Percentiles rank a stretch among this genome's conserved stretches.
These are phyloP conservation scores for Acacia melanoxylon DNA, from an alignment of 306 rosid genomes.

Conservation along the genomic window DNA sequence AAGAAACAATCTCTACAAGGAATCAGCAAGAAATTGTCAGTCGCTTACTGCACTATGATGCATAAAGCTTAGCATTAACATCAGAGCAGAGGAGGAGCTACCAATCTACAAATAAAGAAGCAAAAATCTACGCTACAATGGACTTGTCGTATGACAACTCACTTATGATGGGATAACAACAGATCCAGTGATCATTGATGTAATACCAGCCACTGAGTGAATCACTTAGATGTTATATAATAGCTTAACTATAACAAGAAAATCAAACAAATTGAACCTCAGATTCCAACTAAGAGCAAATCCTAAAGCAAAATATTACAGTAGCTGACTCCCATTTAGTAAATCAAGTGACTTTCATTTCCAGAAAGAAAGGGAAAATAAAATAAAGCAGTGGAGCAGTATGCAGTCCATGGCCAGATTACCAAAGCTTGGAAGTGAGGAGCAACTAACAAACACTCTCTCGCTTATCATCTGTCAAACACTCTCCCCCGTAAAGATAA, in stretches of 20 bases:
- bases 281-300: neutral
- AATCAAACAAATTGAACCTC: conserved; percentile 21
- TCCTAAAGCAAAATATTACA: conserved; percentile 26
- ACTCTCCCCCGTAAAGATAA: neutral
- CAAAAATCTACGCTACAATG: conserved; percentile 1
- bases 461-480: neutral
- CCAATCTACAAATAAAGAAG: conserved; percentile 8
- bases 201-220: conserved; percentile 1
- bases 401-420: conserved; percentile 46
- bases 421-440: conserved; percentile 18
- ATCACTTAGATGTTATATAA: neutral
- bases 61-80: neutral
- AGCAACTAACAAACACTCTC: conserved; percentile 16
- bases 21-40: conserved; percentile 32
- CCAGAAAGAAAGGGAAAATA: conserved; percentile 1
- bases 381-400: conserved; percentile 24
- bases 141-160: conserved; percentile 12
- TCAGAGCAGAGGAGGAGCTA: conserved; percentile 5
- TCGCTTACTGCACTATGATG: conserved; percentile 9
- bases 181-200: conserved; percentile 34
- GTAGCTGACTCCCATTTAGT: conserved; percentile 25
- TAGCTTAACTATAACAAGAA: conserved; percentile 4
- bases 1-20: conserved; percentile 32
- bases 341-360: conserved; percentile 21
- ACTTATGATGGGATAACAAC: conserved; percentile 15